Percentiles rank a stretch among this genome's conserved stretches.
Evolutionary conservation across 306 rosid species (phyloP).

Genomic region (Pyrus bretschneideri): DNA sequence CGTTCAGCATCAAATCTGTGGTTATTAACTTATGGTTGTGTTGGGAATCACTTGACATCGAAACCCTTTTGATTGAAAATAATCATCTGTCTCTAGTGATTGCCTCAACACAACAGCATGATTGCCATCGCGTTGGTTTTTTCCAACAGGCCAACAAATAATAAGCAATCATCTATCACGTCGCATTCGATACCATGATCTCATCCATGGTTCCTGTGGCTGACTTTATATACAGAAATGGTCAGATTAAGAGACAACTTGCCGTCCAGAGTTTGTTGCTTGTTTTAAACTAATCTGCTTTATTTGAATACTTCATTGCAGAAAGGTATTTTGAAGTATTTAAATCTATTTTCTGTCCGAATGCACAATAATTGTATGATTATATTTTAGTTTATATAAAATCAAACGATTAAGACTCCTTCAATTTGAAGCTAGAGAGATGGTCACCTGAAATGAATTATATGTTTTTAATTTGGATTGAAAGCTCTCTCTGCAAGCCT

Average conservation of each 20-base stretch:
- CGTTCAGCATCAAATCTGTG: background rate
- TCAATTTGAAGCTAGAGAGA: background rate
- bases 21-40: background rate
- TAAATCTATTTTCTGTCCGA: constrained; percentile 19
- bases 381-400: background rate
- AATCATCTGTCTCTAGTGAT: background rate
- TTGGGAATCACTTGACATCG: background rate
- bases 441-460: background rate
- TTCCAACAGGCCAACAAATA: constrained; percentile 10
- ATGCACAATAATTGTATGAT: background rate
- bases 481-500: background rate
- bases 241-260: constrained; percentile 6
- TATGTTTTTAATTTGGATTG: background rate
- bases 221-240: constrained; percentile 22
- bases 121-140: background rate
- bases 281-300: constrained; percentile 9
- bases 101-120: background rate
- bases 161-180: background rate
- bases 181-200: background rate
- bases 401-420: background rate
- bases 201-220: background rate
- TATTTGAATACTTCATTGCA: constrained; percentile 11
- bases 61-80: background rate
- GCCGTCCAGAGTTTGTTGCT: constrained; percentile 25
- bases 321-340: constrained; percentile 3